Base-by-base conservation (phyloP, 768 basidiomycete species). In the Collybia nuda region DNA sequence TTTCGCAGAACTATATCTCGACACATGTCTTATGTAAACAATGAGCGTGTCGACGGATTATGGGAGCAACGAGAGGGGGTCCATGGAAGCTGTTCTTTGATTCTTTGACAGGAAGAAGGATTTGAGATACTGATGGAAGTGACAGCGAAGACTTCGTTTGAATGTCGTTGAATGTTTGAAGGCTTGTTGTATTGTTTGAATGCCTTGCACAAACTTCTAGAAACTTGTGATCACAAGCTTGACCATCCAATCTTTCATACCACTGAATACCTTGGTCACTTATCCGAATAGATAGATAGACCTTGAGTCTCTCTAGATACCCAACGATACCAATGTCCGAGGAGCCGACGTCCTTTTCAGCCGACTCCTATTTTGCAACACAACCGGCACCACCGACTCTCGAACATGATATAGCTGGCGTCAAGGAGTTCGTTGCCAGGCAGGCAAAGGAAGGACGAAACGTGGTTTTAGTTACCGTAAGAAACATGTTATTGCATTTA, bases 381-480 rank as follows among this genome's bases (percentile, higher is more conserved):
- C 94, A 99, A 60, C 77, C 76, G 15, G 84, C 86, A 7, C 97
- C 97, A 1, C 62, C 81, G 1, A 77, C 78, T 6, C 81, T 99
- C 14, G 78, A 88, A 8, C 73, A 82, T 35, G 86, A 90, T 59
- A 74, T 90, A 23, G 74, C 73, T 12, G 72, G 66, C 5, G 86
- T 93, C 21, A 72, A 78, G 24, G 72, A 77, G 11, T 99, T 96
- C 58, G 77, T 96, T 15, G 66, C 77, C 41, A 74, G 75, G 59
- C 94, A 97, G 67, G 71, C 70, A 40, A 74, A 75, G 39, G 66
- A 77, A 22, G 82, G 84, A 19, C 81, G 85, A 55, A 84, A 83
- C 54, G 90, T 99, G 35, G 97, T 96, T 7, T 79, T 99, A 40
- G 92, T 99, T 42, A 99, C 97, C 55, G 95, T 98, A 65, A 69